These are phyloP conservation scores for Orbilia oligospora DNA, from an alignment of 2,329 filamentous ascomycete species.

Conservation along the genomic window DNA sequence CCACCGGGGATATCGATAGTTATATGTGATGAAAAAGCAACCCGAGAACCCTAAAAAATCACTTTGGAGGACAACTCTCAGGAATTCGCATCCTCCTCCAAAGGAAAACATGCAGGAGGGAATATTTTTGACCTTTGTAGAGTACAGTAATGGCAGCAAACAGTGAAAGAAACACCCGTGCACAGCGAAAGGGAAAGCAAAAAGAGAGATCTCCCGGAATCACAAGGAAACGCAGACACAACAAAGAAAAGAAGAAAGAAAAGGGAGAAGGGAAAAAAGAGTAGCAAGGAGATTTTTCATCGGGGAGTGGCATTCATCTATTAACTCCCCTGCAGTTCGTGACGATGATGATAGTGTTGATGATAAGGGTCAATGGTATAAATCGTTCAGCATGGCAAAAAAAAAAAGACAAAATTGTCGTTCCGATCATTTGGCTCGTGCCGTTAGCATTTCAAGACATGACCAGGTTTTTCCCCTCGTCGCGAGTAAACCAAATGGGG, in stretches of 20 bases:
- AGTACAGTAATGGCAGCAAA: conserved; percentile 57
- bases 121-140: conserved; percentile 55
- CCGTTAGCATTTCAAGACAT: conserved; percentile 32
- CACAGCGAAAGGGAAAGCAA: conserved; percentile 26
- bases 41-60: conserved; percentile 19
- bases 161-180: conserved; percentile 52
- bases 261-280: conserved; percentile 3
- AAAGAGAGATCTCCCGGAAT: conserved; percentile 46
- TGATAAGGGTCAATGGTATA: conserved; percentile 25
- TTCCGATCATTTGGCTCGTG: conserved; percentile 55
- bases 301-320: conserved; percentile 22
- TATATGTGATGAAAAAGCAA: conserved; percentile 22
- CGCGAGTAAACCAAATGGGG: conserved; percentile 9
- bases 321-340: conserved; percentile 40
- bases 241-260: conserved; percentile 3
- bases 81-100: conserved; percentile 15
- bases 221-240: conserved; percentile 37
- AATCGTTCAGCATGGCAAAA: conserved; percentile 47
- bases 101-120: conserved; percentile 28
- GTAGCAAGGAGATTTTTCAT: conserved; percentile 16
- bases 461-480: conserved; percentile 19
- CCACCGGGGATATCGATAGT: conserved; percentile 2
- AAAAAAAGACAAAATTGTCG: conserved; percentile 30
- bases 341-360: conserved; percentile 25
- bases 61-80: background rate